These are phyloP conservation scores for Hypoxylon sp. DNA, from an alignment of 2,329 filamentous ascomycete species.

Conservation along the genomic window DNA sequence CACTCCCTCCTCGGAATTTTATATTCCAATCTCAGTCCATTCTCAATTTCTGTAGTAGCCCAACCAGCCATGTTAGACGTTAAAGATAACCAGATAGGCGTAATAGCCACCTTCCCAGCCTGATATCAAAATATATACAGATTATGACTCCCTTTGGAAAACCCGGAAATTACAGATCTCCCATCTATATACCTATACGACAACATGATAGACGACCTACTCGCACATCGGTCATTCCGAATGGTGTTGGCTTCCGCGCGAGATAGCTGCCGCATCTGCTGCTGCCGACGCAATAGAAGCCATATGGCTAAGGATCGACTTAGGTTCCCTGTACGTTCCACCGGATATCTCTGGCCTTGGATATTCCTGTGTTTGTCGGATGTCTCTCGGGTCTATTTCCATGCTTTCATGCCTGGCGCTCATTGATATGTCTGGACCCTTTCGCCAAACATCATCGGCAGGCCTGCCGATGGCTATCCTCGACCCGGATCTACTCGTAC, in stretches of 20 bases:
- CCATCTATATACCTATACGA: conserved; percentile 30
- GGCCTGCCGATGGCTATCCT: conserved; percentile 49
- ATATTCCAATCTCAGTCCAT: conserved; percentile 1
- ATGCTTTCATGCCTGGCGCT: conserved; percentile 46
- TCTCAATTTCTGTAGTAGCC: conserved; percentile 18
- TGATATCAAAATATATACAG: conserved; percentile 29
- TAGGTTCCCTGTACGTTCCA: conserved; percentile 43
- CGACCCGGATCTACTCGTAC: conserved; percentile 37
- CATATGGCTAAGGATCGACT: conserved; percentile 53
- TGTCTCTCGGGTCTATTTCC: conserved; percentile 50
- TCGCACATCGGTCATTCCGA: conserved; percentile 28
- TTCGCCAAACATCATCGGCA: conserved; percentile 52
- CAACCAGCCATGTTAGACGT: not conserved
- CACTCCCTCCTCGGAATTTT: conserved; percentile 1
- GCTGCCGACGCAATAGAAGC: conserved; percentile 53
- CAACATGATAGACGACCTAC: conserved; percentile 2
- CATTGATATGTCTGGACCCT: conserved; percentile 44
- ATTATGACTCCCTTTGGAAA: conserved; percentile 14
- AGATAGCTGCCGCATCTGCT: conserved; percentile 47
- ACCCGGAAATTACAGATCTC: conserved; percentile 16
- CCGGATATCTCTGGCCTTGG: conserved; percentile 30
- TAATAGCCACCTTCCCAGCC: not conserved
- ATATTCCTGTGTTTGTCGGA: conserved; percentile 38
- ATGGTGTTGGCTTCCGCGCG: conserved; percentile 37
- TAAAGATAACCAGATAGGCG: not conserved